Base-by-base conservation (phyloP, 768 basidiomycete genomes). In the Leccinum imitatum region DNA sequence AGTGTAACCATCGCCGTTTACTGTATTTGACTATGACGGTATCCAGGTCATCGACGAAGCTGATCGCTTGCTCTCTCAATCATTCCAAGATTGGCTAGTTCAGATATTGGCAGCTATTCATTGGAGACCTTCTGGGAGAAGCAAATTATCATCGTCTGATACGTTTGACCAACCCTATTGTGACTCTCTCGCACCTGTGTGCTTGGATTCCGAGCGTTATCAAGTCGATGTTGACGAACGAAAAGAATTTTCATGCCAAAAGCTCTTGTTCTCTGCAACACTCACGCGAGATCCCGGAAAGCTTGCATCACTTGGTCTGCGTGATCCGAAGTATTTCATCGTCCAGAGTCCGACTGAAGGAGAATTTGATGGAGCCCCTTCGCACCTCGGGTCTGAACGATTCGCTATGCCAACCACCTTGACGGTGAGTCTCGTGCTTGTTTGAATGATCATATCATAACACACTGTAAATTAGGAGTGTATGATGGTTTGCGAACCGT, bases 241-340 rank as follows among this genome's bases (percentile, higher is more conserved):
- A 50, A 84, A 77, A 66, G 77, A 78, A 46, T 73, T 84, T 4
- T 89, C 89, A 6, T 97, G 95, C 66, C 96, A 98, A 71, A 98
- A 98, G 69, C 80, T 99, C 4, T 79, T 99, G 8, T 97, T 99
- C 77, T 97, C 95, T 10, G 97, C 97, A 0, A 99, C 97, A 0
- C 82, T 98, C 31, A 97, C 95, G 0, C 84, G 88, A 9, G 95
- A 98, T 76, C 96, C 97, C 0, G 87, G 90, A n/a, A 95, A 92
- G 67, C 87, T 98, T 47, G 87, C 89, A 7, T 85, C 92, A 0
- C 79, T 99, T 39, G 83, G 87, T 50, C 76, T 99, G 41, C 77
- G 84, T 58, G 76, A 90, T 57, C 91, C 95, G 2, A 88, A 90
- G 67, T 99, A 97, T 74, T 90, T 95, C 63, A 83, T 97, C 48